Evolutionary conservation across 2,329 filamentous ascomycete species (phyloP), one percentile per base, ranked within the genome.

Genomic region (Tolypocladium guangdongense): DNA sequence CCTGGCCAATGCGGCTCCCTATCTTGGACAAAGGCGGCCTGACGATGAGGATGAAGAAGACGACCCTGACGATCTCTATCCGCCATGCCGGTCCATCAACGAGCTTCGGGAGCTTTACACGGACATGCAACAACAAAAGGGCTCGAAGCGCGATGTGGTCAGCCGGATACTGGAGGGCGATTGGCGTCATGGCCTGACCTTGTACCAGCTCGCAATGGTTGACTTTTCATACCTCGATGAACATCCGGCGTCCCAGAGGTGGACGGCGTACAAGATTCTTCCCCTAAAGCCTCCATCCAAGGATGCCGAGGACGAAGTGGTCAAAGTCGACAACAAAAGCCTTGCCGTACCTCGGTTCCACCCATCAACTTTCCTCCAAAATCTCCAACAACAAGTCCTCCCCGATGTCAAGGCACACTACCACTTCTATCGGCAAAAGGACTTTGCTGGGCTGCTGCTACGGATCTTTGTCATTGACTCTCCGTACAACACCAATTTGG

Each of bases 391-490:
- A 41, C 84, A 91, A 63, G 78, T 90, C 20, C 75, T 88, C 1
- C 87, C 89, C 1, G 79, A 93, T 55, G 81, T 91, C 60, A 95
- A 93, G 67, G 87, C 87, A 6, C 88, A 95, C 68, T 93, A 89
- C 67, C 85, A 88, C 60, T 81, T 93, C 56, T 83, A 87, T 59
- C 81, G 85, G n/a, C 85, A 87, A 52, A 76, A 79, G 52, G 75
- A 77, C 1, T 74, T 87, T n/a, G 82, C 87, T 0, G 72, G 93
- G 4, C 78, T 88, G 1, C 75, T 93, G 30, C 71, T 95, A n/a
- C 83, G 89, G 50, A 83, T 95, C 47, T 87, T 90, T 62, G 81
- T 91, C 55, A 74, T 90, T 57, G 86, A 93, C 65, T 88, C 88
- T 1, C 89, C 89, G 0, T 95, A 95, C 66, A 87, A 86, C 59